Evolutionary conservation across 768 basidiomycete genomes (phyloP), one percentile per base, ranked within the genome.

Genomic region (Plicaturopsis crispa): DNA sequence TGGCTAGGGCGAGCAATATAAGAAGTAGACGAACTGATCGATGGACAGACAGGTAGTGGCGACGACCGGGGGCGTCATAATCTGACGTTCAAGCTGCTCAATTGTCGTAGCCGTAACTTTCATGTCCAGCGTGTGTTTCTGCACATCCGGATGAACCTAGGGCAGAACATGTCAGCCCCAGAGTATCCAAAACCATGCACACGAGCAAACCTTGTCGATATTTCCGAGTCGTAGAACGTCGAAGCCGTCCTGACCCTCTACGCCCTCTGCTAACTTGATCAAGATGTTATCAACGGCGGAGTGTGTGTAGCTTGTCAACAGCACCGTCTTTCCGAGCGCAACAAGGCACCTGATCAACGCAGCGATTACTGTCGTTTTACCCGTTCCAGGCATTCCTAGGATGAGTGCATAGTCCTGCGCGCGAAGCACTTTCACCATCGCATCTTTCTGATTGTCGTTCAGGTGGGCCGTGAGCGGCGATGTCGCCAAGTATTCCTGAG

Each of bases 251-350:
- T 51, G 26, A 28, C 8, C 14, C 14, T 8, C 14, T 28, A 28
- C 14, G 41, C 73, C 72, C 18, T 69, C 64, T 44, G 72, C 65
- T 41, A 97, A 58, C 59, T 96, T 97, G 51, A 84, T 62, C 51
- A 99, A 52, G 51, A 98, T 94, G n/a, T 84, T 97, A 49, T 99
- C 96, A 33, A 99, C 96, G 0, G 96, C 94, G 11, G 93, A 96
- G 65, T 99, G 96, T 2, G 96, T 99, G 56, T 97, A 96, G 32
- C 87, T 88, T 5, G 86, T 86, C 44, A 98, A 60, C 18, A 99
- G 61, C 4, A 98, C 87, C 0, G 75, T 86, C 67, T 96, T 93
- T 5, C 89, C 88, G 61, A 78, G 66, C 26, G 60, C 70, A 2
- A 92, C 89, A 11, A 98, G 61, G 34, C 72, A 72, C 49, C 76